A percentile compares a stretch with the other conserved stretches of the same genome.
Evolutionary conservation across 192 early-diverging fungal genomes (phyloP).

Genomic region (Linnemannia hyalina): DNA sequence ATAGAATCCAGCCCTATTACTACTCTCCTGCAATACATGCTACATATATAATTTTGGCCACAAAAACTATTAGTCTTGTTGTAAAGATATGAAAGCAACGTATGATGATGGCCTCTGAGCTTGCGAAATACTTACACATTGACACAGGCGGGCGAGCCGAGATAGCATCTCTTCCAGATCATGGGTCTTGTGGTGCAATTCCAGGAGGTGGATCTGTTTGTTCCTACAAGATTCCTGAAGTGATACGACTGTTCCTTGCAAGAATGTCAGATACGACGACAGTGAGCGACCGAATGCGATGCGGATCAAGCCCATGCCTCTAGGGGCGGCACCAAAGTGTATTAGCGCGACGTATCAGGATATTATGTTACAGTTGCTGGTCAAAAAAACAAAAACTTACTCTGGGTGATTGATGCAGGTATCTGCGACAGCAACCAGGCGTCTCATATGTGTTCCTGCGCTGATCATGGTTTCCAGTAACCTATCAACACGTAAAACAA

Average conservation of each 20-base stretch:
- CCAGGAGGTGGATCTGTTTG: constrained; percentile 18
- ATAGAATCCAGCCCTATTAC: constrained; percentile 27
- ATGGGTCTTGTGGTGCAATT: constrained; percentile 42
- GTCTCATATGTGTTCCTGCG: constrained; percentile 41
- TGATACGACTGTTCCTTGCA: constrained; percentile 48
- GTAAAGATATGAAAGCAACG: neutral
- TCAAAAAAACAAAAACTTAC: constrained; percentile 21
- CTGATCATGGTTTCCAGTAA: constrained; percentile 35
- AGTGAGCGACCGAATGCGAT: constrained; percentile 58
- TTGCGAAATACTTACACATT: constrained; percentile 17
- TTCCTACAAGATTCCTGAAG: constrained; percentile 20
- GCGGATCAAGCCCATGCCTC: constrained; percentile 47
- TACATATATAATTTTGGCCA: neutral
- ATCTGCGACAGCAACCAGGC: constrained; percentile 42
- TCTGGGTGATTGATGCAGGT: constrained; percentile 39
- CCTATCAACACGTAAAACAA: constrained; percentile 2
- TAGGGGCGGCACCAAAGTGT: neutral
- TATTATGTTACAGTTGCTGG: neutral
- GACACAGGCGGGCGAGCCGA: constrained; percentile 38
- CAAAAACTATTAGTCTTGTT: neutral
- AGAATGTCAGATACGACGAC: constrained; percentile 37
- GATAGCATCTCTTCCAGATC: constrained; percentile 40
- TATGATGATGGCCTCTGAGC: neutral
- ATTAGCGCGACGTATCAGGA: neutral
- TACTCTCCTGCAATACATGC: constrained; percentile 18